Evolutionary conservation across 83 land plant species (phyloP).

Genomic region (Diphasiastrum complanatum): DNA sequence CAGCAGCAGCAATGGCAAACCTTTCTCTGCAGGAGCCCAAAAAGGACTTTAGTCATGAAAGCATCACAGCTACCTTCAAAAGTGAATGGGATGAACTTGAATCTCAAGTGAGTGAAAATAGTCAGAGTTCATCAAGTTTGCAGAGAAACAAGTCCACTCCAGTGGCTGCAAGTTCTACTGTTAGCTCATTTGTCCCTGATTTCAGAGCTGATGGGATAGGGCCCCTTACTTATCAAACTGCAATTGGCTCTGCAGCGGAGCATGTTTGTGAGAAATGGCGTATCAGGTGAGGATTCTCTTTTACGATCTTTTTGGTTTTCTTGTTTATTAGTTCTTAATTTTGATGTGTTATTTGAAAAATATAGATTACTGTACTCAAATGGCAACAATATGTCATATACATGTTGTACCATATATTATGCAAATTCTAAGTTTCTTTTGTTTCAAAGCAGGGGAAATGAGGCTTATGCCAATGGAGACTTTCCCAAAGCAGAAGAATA

Average conservation of each 20-base stretch:
- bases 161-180: no score
- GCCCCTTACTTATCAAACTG: no score
- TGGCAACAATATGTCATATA: neutral
- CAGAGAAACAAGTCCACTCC: no score
- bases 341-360: neutral
- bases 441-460: constrained; percentile 65
- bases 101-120: no score
- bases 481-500: constrained; percentile 79
- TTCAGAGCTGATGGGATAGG: no score
- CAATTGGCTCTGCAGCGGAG: constrained; percentile 54
- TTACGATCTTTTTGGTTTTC: neutral
- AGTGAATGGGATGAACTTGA: no score
- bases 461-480: constrained; percentile 79
- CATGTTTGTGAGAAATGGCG: constrained; percentile 95
- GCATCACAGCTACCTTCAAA: no score
- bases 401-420: neutral
- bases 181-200: no score
- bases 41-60: no score
- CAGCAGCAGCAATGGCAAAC: no score
- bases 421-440: neutral
- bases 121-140: no score
- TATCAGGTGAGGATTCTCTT: constrained; percentile 38
- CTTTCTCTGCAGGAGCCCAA: no score
- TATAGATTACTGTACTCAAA: neutral
- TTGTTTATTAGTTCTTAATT: neutral